Evolutionary conservation across 306 rosid genomes (phyloP).

Genomic region (Sesbania bispinosa): DNA sequence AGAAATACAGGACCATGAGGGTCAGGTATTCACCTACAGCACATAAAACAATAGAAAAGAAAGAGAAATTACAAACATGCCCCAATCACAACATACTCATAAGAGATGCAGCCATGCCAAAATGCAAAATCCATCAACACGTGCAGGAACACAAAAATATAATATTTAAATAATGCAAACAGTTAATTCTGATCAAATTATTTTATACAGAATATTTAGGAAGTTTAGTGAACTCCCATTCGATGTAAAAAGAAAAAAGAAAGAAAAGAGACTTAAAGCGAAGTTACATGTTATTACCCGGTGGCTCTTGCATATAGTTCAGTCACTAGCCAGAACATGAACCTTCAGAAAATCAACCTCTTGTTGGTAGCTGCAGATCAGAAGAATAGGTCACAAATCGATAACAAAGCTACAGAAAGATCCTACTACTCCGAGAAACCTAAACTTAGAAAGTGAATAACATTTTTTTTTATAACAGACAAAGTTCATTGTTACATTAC

Average conservation of each 20-base stretch:
- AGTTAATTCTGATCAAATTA: neutral
- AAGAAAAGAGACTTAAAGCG: neutral
- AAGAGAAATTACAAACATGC: neutral
- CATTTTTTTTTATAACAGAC: neutral
- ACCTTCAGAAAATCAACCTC: conserved; percentile 18
- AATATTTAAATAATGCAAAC: neutral
- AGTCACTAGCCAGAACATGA: neutral
- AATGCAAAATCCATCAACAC: neutral
- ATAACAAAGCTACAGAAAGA: too few species aligned
- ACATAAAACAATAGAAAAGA: neutral
- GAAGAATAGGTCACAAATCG: neutral
- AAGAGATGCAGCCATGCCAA: neutral
- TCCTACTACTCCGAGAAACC: too few species aligned
- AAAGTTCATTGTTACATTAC: neutral
- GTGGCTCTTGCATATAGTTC: conserved; percentile 24
- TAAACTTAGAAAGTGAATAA: neutral
- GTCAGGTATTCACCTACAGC: neutral
- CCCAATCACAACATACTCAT: neutral
- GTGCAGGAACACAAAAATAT: neutral
- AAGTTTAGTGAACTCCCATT: neutral
- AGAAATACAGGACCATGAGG: neutral
- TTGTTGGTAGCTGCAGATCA: conserved; percentile 16
- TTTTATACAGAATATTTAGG: too few species aligned
- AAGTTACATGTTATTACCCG: conserved; percentile 7
- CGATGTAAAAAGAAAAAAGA: neutral